These are phyloP conservation scores for Syncephalastrum sp. DNA, from an alignment of 371 early-diverging fungal species.

Conservation along the genomic window DNA sequence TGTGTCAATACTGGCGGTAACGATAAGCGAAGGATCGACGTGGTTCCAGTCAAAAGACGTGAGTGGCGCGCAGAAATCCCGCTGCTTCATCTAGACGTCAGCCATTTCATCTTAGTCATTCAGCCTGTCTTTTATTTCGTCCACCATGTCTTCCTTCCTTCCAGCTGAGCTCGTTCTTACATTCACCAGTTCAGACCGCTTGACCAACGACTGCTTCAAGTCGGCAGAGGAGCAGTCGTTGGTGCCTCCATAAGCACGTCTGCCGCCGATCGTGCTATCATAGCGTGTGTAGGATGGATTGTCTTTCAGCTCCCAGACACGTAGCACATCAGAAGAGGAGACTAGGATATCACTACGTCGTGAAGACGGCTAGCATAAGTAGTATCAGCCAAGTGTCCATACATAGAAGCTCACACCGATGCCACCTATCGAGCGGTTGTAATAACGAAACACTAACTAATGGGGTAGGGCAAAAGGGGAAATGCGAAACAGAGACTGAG, in stretches of 20 bases:
- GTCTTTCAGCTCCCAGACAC: constrained; percentile 85
- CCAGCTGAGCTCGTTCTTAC: constrained; percentile 31
- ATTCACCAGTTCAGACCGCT: constrained; percentile 56
- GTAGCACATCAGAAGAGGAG: constrained; percentile 84
- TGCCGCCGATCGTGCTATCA: constrained; percentile 41
- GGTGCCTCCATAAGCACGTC: constrained; percentile 8
- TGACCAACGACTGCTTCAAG: constrained; percentile 23
- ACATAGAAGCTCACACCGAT: too few species aligned
- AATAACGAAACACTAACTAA: background rate
- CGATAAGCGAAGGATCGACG: constrained; percentile 73
- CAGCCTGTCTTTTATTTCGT: background rate
- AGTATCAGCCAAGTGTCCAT: background rate
- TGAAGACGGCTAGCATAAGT: constrained; percentile 32
- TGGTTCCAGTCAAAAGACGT: constrained; percentile 96
- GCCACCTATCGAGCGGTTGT: background rate
- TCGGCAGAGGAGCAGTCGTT: background rate
- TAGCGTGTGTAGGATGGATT: constrained; percentile 30
- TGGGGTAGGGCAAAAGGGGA: background rate
- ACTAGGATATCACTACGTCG: constrained; percentile 75
- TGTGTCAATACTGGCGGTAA: constrained; percentile 91
- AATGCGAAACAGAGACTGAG: too few species aligned
- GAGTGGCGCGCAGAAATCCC: constrained; percentile 73
- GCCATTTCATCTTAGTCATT: background rate
- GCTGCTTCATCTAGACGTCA: constrained; percentile 45
- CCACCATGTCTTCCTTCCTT: background rate